phyloP scores from a whole-genome alignment of 1,284 basidiomycete species.

The Ceratorhiza oryzae-sativae region DNA sequence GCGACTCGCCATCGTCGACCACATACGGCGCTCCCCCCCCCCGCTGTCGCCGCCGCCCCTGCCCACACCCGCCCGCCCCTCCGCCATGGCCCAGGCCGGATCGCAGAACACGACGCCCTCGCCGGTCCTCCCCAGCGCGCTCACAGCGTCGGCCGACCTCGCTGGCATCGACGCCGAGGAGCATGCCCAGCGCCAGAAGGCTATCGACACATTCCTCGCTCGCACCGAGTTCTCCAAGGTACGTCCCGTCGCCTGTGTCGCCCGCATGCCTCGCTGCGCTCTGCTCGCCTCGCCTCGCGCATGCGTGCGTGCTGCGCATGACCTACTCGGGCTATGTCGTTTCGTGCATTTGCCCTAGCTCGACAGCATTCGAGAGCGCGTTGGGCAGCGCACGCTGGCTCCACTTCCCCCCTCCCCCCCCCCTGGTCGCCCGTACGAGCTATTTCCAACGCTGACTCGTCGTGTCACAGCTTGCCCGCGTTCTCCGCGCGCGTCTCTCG shows the following conservation, averaged over 20 bases:
- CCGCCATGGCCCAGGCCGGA: constrained; percentile 9
- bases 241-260: constrained; percentile 52
- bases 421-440: constrained; percentile 11
- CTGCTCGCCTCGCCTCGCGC: constrained; percentile 59
- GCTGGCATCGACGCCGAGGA: constrained; percentile 51
- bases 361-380: constrained; percentile 42
- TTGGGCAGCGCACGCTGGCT: constrained; percentile 18
- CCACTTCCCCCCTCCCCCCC: not conserved
- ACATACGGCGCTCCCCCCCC: not conserved
- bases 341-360: not conserved
- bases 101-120: constrained; percentile 37
- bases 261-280: constrained; percentile 42
- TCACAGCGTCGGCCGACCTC: constrained; percentile 47
- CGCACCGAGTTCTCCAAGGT: constrained; percentile 78
- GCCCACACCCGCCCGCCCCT: not conserved
- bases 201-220: constrained; percentile 73
- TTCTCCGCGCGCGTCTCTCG: constrained; percentile 73
- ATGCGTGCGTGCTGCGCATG: constrained; percentile 16
- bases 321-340: not conserved
- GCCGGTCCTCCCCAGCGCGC: constrained; percentile 12
- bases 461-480: constrained; percentile 69
- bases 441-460: constrained; percentile 24
- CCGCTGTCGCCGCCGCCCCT: not conserved
- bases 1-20: not conserved
- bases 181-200: constrained; percentile 65